Evolutionary conservation across 2,329 filamentous ascomycete species (phyloP).

Genomic region (Furcasterigmium sp.): DNA sequence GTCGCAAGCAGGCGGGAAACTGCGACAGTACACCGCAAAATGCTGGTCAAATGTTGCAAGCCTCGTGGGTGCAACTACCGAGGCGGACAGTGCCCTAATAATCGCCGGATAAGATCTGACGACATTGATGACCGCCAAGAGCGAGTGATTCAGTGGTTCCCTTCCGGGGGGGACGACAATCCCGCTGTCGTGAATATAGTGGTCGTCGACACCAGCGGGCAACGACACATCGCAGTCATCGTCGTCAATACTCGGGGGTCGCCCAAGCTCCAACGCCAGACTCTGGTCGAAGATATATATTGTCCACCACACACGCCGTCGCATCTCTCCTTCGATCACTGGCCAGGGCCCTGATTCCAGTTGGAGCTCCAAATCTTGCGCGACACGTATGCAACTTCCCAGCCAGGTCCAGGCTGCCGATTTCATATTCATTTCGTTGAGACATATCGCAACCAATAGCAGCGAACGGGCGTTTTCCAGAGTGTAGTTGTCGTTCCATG

Average conservation of each 20-base stretch:
- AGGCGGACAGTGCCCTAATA: constrained; percentile 63
- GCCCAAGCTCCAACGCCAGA: constrained; percentile 73
- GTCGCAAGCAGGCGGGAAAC: constrained; percentile 72
- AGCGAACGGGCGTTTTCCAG: constrained; percentile 71
- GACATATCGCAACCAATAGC: constrained; percentile 70
- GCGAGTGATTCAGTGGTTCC: constrained; percentile 59
- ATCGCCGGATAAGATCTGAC: constrained; percentile 73
- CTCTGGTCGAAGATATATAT: constrained; percentile 85
- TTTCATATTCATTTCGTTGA: constrained; percentile 81
- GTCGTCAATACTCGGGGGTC: constrained; percentile 79
- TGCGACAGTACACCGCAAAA: constrained; percentile 67
- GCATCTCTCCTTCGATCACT: constrained; percentile 76
- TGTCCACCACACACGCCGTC: constrained; percentile 87
- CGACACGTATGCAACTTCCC: constrained; percentile 70
- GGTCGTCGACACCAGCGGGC: constrained; percentile 76
- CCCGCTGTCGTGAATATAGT: constrained; percentile 60
- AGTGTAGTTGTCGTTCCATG: constrained; percentile 74
- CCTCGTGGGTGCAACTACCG: constrained; percentile 59
- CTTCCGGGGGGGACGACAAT: constrained; percentile 45
- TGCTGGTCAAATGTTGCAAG: constrained; percentile 77
- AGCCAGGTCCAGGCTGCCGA: constrained; percentile 85
- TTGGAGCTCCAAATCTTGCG: constrained; percentile 80
- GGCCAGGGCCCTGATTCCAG: constrained; percentile 68
- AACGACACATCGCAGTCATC: constrained; percentile 80
- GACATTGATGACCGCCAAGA: constrained; percentile 77